Evolutionary conservation across 2,329 filamentous ascomycete genomes (phyloP).

Genomic region (Leptosphaerulina australis): DNA sequence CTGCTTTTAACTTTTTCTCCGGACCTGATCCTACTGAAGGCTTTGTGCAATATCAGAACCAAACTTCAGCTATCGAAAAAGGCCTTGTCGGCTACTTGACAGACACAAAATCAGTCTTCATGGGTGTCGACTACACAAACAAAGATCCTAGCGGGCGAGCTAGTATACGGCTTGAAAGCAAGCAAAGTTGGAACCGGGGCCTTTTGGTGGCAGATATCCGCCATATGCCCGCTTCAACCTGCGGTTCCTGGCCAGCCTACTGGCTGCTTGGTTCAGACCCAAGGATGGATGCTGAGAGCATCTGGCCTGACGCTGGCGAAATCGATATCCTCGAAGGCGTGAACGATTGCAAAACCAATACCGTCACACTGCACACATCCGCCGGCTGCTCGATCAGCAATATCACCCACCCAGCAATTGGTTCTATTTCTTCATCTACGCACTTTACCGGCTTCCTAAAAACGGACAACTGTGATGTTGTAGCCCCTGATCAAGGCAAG

Average conservation of each 20-base stretch:
- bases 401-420: conserved; percentile 5
- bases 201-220: conserved; percentile 42
- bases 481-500: neutral
- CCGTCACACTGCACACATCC: conserved; percentile 43
- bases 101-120: conserved; percentile 30
- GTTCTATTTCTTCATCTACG: neutral
- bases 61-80: conserved; percentile 18
- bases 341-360: conserved; percentile 35
- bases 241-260: conserved; percentile 44
- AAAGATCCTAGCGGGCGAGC: conserved; percentile 35
- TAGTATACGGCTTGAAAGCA: conserved; percentile 41
- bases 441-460: conserved; percentile 53
- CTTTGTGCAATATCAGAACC: conserved; percentile 40
- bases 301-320: conserved; percentile 43
- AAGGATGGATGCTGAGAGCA: neutral
- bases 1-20: conserved; percentile 40
- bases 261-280: conserved; percentile 41
- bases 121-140: conserved; percentile 53
- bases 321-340: conserved; percentile 49
- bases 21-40: conserved; percentile 38
- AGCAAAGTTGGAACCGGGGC: conserved; percentile 38
- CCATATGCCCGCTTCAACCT: conserved; percentile 44
- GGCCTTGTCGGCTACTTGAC: conserved; percentile 29
- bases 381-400: conserved; percentile 33
- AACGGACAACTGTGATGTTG: conserved; percentile 51